Percentiles rank a stretch among this genome's conserved stretches.
These are phyloP conservation scores for Trichophyton rubrum DNA, from an alignment of 2,329 filamentous ascomycete species.

Conservation along the genomic window DNA sequence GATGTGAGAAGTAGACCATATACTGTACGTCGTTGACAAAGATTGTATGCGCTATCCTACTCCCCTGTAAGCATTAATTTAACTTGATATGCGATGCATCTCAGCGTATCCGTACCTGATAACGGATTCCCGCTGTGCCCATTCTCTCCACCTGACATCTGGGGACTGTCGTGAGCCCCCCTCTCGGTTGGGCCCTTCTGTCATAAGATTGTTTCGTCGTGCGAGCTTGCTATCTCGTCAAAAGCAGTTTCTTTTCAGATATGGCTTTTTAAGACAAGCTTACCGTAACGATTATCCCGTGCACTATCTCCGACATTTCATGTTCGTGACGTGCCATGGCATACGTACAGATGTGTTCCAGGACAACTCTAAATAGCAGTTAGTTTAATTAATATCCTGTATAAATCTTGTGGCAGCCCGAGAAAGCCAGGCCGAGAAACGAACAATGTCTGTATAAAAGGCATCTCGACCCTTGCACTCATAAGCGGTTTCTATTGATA, in stretches of 20 bases:
- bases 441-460: constrained; percentile 16
- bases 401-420: not conserved
- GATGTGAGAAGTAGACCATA: constrained; percentile 16
- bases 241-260: not conserved
- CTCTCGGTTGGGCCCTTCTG: constrained; percentile 11
- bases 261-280: not conserved
- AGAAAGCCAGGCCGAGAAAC: not conserved
- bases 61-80: not conserved
- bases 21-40: constrained; percentile 17
- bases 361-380: constrained; percentile 10
- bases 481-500: constrained; percentile 11
- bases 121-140: constrained; percentile 15
- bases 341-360: constrained; percentile 17
- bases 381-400: not conserved
- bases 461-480: constrained; percentile 15
- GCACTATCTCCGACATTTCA: constrained; percentile 17
- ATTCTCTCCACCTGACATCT: constrained; percentile 16
- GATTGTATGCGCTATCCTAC: constrained; percentile 17
- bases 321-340: constrained; percentile 14
- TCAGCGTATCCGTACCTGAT: constrained; percentile 11
- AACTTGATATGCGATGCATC: no score
- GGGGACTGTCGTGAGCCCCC: constrained; percentile 12
- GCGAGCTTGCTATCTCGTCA: constrained; percentile 9
- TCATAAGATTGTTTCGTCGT: constrained; percentile 15
- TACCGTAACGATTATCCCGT: constrained; percentile 17